Percentiles rank a stretch among this genome's conserved stretches.
These are phyloP conservation scores for Vigna hirtella DNA, from an alignment of 306 rosid species.

Conservation along the genomic window DNA sequence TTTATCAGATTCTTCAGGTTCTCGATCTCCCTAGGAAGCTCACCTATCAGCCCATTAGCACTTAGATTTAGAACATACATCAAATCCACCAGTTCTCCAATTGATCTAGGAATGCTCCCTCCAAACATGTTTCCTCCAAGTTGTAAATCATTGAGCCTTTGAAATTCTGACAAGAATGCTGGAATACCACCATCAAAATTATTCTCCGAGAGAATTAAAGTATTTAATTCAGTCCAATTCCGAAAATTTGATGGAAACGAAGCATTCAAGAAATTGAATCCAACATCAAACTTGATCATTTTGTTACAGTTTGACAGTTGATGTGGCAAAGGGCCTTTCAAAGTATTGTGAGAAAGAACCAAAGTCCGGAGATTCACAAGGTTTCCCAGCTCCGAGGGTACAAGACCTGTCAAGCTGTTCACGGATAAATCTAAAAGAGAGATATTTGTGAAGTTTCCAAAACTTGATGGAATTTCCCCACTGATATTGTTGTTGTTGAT, in stretches of 20 bases:
- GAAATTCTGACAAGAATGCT: slow-evolving; percentile 54
- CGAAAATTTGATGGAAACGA: slow-evolving; percentile 61
- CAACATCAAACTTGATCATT: slow-evolving; percentile 58
- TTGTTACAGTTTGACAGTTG: slow-evolving; percentile 64
- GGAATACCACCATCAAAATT: slow-evolving; percentile 69
- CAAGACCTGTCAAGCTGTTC: slow-evolving; percentile 60
- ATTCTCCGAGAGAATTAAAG: slow-evolving; percentile 65
- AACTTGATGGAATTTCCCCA: slow-evolving; percentile 72
- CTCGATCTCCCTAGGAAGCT: slow-evolving; percentile 61
- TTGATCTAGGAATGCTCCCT: slow-evolving; percentile 67
- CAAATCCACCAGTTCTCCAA: slow-evolving; percentile 65
- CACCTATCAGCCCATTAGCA: slow-evolving; percentile 67
- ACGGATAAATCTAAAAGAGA: slow-evolving; percentile 57
- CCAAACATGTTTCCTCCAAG: slow-evolving; percentile 81
- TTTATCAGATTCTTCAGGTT: slow-evolving; percentile 42
- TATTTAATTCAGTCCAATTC: slow-evolving; percentile 63
- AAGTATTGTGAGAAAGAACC: slow-evolving; percentile 62
- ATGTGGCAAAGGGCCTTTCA: slow-evolving; percentile 74
- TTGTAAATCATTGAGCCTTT: slow-evolving; percentile 56
- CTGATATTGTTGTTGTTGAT: slow-evolving; percentile 57
- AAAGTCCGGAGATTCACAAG: slow-evolving; percentile 57
- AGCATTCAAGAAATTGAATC: slow-evolving; percentile 77
- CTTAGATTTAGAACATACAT: slow-evolving; percentile 66
- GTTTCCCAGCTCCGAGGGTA: slow-evolving; percentile 69
- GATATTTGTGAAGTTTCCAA: slow-evolving; percentile 65